These are phyloP conservation scores for Aspergillus niger DNA, from an alignment of 2,329 filamentous ascomycete species.

Conservation along the genomic window DNA sequence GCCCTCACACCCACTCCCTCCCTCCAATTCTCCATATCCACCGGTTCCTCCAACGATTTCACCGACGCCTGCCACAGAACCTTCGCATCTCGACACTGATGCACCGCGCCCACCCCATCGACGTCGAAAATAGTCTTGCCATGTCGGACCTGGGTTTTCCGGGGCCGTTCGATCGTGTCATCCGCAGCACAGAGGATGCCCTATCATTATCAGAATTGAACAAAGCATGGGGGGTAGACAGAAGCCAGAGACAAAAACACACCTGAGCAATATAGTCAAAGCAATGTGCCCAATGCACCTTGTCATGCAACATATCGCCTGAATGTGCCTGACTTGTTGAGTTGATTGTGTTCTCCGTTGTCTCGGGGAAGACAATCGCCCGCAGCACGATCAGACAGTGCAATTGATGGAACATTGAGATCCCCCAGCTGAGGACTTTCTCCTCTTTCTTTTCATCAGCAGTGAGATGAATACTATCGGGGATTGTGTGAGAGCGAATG, in stretches of 20 bases:
- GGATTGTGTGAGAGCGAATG: background rate
- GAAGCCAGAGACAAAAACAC: background rate
- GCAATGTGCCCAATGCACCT: slow-evolving; percentile 21
- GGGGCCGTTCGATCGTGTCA: slow-evolving; percentile 18
- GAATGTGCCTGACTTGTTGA: slow-evolving; percentile 7
- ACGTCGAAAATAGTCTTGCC: slow-evolving; percentile 9
- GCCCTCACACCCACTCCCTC: slow-evolving; percentile 8
- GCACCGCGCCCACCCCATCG: slow-evolving; percentile 14
- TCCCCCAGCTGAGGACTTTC: slow-evolving; percentile 2
- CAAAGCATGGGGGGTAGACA: background rate
- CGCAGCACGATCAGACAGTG: slow-evolving; percentile 18
- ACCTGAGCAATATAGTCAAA: slow-evolving; percentile 25
- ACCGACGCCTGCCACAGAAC: slow-evolving; percentile 16
- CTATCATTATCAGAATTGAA: background rate
- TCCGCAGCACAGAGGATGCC: slow-evolving; percentile 19
- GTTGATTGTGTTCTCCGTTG: slow-evolving; percentile 4
- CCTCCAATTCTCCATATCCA: slow-evolving; percentile 11
- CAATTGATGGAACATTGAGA: slow-evolving; percentile 20
- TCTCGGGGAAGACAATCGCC: slow-evolving; percentile 13
- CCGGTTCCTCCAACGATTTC: background rate
- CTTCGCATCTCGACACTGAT: slow-evolving; percentile 18
- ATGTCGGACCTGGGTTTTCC: background rate
- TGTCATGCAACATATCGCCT: background rate
- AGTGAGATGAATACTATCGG: background rate
- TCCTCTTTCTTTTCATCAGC: background rate